Conservation (phyloP, 495 filamentous ascomycete species). For the Xylaria grammica region DNA sequence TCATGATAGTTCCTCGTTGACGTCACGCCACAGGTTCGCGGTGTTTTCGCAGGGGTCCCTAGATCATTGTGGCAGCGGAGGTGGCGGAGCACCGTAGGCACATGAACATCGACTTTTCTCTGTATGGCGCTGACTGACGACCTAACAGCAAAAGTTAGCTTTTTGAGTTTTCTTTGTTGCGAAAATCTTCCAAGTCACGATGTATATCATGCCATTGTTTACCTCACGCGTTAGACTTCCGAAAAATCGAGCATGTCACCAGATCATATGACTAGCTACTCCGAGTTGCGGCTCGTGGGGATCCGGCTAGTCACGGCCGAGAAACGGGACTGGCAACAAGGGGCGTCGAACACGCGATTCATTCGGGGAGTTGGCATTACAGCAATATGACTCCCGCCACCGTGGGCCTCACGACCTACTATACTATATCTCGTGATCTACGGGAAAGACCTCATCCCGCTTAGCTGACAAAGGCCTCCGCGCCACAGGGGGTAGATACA, state of each 20-base stretch:
- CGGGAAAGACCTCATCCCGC: not conserved
- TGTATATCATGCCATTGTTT: not conserved
- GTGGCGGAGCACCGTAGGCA: not conserved
- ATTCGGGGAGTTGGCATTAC: not conserved
- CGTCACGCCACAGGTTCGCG: not conserved
- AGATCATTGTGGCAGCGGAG: not conserved
- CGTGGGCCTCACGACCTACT: not conserved
- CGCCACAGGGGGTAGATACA: not conserved
- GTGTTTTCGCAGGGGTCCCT: not conserved
- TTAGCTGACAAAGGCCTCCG: not conserved
- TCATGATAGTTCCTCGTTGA: not conserved
- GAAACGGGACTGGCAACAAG: too few relatives aligned
- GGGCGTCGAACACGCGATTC: not conserved
- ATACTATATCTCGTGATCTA: not conserved
- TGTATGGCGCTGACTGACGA: too few relatives aligned
- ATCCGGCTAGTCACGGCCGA: not conserved
- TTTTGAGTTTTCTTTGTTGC: not conserved
- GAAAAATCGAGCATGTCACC: not conserved
- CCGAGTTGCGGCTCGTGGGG: not conserved
- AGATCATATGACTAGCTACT: not conserved
- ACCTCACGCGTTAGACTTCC: not conserved
- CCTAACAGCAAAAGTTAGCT: not conserved
- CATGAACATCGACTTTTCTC: not conserved
- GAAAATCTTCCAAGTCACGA: not conserved
- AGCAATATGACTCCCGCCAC: not conserved